Percentiles rank a stretch among this genome's conserved stretches.
Evolutionary conservation across 2,329 filamentous ascomycete genomes (phyloP).

Genomic region (Aspergillus sp.): DNA sequence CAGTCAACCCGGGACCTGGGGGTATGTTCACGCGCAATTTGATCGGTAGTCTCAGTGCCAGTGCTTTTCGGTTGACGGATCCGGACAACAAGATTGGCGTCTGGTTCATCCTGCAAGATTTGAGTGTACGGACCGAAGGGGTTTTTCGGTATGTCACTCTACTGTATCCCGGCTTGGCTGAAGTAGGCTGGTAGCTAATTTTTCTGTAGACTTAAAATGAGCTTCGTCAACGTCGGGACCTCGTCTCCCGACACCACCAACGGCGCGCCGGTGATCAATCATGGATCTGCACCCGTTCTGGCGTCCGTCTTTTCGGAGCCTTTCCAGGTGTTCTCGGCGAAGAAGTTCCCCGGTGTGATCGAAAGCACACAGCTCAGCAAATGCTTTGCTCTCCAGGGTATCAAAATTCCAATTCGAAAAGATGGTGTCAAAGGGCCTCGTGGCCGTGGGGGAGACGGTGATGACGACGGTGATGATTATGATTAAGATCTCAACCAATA

Average conservation of each 20-base stretch:
- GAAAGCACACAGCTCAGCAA: conserved; percentile 88
- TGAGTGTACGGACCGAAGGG: conserved; percentile 89
- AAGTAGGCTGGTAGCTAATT: background rate
- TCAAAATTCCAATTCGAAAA: conserved; percentile 93
- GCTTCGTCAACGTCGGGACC: conserved; percentile 75
- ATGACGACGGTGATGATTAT: conserved; percentile 26
- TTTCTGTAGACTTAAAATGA: conserved; percentile 53
- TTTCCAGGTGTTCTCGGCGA: conserved; percentile 92
- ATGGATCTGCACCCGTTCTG: conserved; percentile 68
- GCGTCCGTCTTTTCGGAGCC: conserved; percentile 78
- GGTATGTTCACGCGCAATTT: conserved; percentile 93
- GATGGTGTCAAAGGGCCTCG: conserved; percentile 53
- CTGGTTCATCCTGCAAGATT: conserved; percentile 94
- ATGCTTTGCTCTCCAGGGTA: conserved; percentile 84
- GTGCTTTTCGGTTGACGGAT: conserved; percentile 76
- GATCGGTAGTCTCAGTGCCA: conserved; percentile 83
- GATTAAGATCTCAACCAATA: conserved; percentile 12
- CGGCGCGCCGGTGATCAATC: conserved; percentile 52
- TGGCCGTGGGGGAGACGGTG: conserved; percentile 26
- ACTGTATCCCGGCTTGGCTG: background rate
- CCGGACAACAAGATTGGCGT: conserved; percentile 73
- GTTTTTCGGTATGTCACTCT: conserved; percentile 61
- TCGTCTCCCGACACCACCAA: conserved; percentile 30
- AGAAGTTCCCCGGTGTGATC: conserved; percentile 96
- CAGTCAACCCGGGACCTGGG: conserved; percentile 45